These are phyloP conservation scores for Lumnitzera racemosa DNA, from an alignment of 345 rosid species.

Conservation along the genomic window DNA sequence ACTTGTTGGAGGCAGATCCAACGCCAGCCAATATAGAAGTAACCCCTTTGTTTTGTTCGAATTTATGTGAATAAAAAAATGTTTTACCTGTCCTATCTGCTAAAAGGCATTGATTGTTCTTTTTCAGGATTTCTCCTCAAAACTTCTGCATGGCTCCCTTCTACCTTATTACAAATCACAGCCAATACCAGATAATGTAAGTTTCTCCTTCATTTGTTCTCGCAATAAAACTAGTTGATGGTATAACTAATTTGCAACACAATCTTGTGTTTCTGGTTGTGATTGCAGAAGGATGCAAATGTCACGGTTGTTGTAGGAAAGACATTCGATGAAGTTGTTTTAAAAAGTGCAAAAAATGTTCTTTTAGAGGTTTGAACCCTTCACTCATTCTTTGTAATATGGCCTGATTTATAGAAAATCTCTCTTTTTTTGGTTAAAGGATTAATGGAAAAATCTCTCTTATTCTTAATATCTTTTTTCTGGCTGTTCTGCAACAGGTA, in stretches of 20 bases:
- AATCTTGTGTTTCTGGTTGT: neutral
- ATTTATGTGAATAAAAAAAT: constrained; percentile 5
- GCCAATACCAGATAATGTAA: constrained; percentile 73
- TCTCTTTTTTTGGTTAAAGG: no score
- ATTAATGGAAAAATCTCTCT: neutral
- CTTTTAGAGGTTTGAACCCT: constrained; percentile 65
- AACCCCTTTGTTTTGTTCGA: constrained; percentile 10
- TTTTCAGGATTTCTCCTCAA: constrained; percentile 57
- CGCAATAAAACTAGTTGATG: neutral
- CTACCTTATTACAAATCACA: constrained; percentile 65
- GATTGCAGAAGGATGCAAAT: constrained; percentile 48
- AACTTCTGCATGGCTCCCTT: constrained; percentile 46
- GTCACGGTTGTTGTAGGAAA: constrained; percentile 64
- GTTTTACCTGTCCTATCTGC: constrained; percentile 1
- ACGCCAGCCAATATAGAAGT: constrained; percentile 67
- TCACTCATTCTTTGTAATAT: neutral
- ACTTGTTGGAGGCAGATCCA: constrained; percentile 57
- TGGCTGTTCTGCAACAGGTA: constrained; percentile 32
- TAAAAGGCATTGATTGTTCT: constrained; percentile 6
- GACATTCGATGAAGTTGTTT: constrained; percentile 67
- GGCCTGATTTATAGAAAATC: neutral
- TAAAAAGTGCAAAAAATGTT: constrained; percentile 57
- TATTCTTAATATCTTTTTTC: neutral
- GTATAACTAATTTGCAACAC: neutral
- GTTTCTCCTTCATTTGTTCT: constrained; percentile 14